Base-by-base conservation (phyloP, 1,284 basidiomycete species). In the Malassezia psittaci region DNA sequence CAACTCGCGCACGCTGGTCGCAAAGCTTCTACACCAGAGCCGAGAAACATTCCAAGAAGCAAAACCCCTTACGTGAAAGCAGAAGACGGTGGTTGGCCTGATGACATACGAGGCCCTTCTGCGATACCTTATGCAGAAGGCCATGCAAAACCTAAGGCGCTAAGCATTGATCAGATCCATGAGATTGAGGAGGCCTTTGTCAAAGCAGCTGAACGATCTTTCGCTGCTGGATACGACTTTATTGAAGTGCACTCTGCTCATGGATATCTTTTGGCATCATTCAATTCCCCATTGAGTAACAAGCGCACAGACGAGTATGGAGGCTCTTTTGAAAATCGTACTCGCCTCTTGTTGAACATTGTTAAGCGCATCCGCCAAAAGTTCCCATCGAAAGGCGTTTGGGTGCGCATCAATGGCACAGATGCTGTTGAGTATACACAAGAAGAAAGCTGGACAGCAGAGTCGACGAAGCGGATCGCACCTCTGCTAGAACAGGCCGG, bases 1-100 rank as follows among this genome's bases (percentile, higher is more conserved):
- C 88, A 91, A 74, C 80, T 91, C 13, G 83, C 82, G 0, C 88
- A 88, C 70, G 85, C 85, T 0, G 86, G 86, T 0, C 78, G 86
- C 36, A 87, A 88, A 72, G 83, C 84, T 0, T 82, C 81, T 21
- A 55, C 60, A 64, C 59, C 64, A 66, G n/a, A n/a, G n/a, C n/a
- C n/a, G n/a, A n/a, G n/a, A n/a, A n/a, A n/a, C n/a, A n/a, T n/a
- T n/a, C n/a, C n/a, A n/a, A n/a, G n/a, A n/a, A n/a, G n/a, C n/a
- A n/a, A n/a, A n/a, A 50, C 72, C 76, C n/a, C 78, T 57, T 68
- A 56, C 47, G 61, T 61, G 5, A 61, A 64, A 8, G 48, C 41
- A 1, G 56, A 56, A 24, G 65, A 72, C 37, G 80, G 80, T 21
- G 87, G 87, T 2, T 90, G 87, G 87, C 18, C 16, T 5, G 81